A percentile compares a stretch with the other conserved stretches of the same genome.
phyloP scores from a whole-genome alignment of 2,329 filamentous ascomycete species.

The Xylariaceae sp. region DNA sequence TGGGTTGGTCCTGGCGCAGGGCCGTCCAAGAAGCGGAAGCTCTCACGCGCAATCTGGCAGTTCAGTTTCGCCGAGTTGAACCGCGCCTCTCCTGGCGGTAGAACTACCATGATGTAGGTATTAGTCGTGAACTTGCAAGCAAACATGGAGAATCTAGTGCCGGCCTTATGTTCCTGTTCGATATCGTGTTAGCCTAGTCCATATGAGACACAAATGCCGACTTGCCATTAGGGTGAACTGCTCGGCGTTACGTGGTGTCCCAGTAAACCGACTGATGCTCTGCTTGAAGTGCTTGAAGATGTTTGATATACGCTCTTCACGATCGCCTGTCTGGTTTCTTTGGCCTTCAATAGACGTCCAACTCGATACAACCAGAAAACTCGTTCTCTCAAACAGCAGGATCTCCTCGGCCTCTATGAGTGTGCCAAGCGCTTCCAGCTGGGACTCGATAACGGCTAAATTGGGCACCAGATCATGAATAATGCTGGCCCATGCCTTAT shows the following conservation, averaged over 20 bases:
- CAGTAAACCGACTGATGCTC: slow-evolving; percentile 67
- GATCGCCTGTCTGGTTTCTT: slow-evolving; percentile 82
- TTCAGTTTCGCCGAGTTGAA: slow-evolving; percentile 91
- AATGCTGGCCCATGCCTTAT: slow-evolving; percentile 97
- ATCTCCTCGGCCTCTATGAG: slow-evolving; percentile 91
- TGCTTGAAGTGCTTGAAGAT: slow-evolving; percentile 99
- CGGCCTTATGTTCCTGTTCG: slow-evolving; percentile 63
- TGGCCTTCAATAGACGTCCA: slow-evolving; percentile 72
- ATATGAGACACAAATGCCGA: not conserved
- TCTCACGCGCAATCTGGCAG: slow-evolving; percentile 77
- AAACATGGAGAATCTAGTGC: slow-evolving; percentile 80
- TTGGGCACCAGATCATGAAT: slow-evolving; percentile 98
- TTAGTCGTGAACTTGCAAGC: slow-evolving; percentile 95
- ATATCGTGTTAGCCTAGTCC: slow-evolving; percentile 11
- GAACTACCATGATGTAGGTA: slow-evolving; percentile 88
- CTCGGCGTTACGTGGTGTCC: slow-evolving; percentile 73
- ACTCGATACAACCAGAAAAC: slow-evolving; percentile 91
- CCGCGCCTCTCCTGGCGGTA: slow-evolving; percentile 83
- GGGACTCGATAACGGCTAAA: slow-evolving; percentile 76
- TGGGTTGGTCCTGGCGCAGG: slow-evolving; percentile 33
- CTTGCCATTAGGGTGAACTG: slow-evolving; percentile 66
- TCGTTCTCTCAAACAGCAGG: slow-evolving; percentile 89
- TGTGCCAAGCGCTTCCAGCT: slow-evolving; percentile 74
- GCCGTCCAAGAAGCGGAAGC: slow-evolving; percentile 66
- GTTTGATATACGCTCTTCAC: slow-evolving; percentile 89